Evolutionary conservation across 2,329 filamentous ascomycete species (phyloP).

Genomic region (Ceratocystis albifundus): DNA sequence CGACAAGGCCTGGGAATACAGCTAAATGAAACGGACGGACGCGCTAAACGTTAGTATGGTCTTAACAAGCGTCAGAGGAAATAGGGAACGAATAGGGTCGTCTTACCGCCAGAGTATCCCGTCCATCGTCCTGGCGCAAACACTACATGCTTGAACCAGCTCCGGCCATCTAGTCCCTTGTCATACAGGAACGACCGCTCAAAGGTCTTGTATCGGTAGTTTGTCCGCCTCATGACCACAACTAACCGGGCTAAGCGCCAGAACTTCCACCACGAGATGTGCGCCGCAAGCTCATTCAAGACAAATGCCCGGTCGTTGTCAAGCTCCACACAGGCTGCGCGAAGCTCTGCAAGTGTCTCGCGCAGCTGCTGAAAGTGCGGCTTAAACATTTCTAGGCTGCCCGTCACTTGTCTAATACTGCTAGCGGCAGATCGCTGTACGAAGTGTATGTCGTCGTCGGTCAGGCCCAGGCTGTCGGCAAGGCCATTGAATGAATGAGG

Average conservation of each 20-base stretch:
- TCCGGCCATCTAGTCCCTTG: constrained; percentile 62
- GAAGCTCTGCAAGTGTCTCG: constrained; percentile 32
- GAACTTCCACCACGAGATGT: constrained; percentile 70
- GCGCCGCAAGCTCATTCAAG: constrained; percentile 35
- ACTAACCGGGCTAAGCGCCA: constrained; percentile 54
- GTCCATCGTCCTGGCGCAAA: constrained; percentile 89
- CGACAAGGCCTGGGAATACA: constrained; percentile 51
- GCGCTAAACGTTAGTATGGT: constrained; percentile 23
- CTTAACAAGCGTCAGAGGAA: background rate
- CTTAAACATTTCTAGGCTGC: constrained; percentile 34
- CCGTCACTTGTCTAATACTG: constrained; percentile 26
- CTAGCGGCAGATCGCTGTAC: constrained; percentile 26
- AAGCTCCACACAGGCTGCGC: constrained; percentile 34
- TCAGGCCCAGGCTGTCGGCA: constrained; percentile 23
- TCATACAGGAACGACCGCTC: constrained; percentile 70
- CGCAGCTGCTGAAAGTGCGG: constrained; percentile 33
- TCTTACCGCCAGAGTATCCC: constrained; percentile 66
- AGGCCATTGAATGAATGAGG: constrained; percentile 10
- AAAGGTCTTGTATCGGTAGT: constrained; percentile 71
- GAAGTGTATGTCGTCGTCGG: constrained; percentile 28
- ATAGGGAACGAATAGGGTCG: background rate
- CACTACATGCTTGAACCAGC: constrained; percentile 91
- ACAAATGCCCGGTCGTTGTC: constrained; percentile 37
- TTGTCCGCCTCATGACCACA: constrained; percentile 53
- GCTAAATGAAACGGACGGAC: constrained; percentile 30